Conservation (phyloP, 164 flowering plant species). For the Cinnamomum chago region DNA sequence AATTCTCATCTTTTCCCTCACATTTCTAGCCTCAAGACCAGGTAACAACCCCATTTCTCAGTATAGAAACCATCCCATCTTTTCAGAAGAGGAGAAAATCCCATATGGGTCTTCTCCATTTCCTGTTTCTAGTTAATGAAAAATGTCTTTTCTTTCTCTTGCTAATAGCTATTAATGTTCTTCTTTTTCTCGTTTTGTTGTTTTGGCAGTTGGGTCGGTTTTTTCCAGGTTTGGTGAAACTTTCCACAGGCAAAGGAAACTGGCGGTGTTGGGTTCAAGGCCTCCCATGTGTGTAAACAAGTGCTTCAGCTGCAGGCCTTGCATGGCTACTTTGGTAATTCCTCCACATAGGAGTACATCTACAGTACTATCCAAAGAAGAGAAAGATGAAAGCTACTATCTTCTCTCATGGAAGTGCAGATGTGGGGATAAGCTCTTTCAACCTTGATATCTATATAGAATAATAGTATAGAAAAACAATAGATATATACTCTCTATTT, state of each 20-base stretch:
- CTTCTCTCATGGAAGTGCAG: conserved; percentile 79
- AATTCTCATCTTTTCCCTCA: conserved; percentile 27
- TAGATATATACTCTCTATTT: not conserved
- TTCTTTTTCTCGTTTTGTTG: not conserved
- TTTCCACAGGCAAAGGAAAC: conserved; percentile 25
- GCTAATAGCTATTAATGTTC: not conserved
- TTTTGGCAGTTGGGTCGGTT: conserved; percentile 16
- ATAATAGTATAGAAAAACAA: not conserved
- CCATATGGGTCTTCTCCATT: conserved; percentile 4
- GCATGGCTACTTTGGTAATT: conserved; percentile 56
- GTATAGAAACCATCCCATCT: not conserved
- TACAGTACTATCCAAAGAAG: conserved; percentile 16
- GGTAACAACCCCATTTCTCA: conserved; percentile 20
- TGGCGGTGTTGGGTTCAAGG: conserved; percentile 64
- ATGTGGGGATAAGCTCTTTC: conserved; percentile 44
- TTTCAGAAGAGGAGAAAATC: not conserved
- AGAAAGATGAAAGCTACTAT: conserved; percentile 53
- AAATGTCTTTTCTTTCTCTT: not conserved
- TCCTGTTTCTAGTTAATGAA: not conserved
- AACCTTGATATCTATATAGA: conserved; percentile 5
- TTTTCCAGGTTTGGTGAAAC: conserved; percentile 7
- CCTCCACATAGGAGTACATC: conserved; percentile 36
- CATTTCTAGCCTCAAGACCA: conserved; percentile 28
- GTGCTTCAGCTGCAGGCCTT: conserved; percentile 73
- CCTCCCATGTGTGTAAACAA: conserved; percentile 70